phyloP scores from a whole-genome alignment of 495 filamentous ascomycete genomes.

The Neurospora sp. region DNA sequence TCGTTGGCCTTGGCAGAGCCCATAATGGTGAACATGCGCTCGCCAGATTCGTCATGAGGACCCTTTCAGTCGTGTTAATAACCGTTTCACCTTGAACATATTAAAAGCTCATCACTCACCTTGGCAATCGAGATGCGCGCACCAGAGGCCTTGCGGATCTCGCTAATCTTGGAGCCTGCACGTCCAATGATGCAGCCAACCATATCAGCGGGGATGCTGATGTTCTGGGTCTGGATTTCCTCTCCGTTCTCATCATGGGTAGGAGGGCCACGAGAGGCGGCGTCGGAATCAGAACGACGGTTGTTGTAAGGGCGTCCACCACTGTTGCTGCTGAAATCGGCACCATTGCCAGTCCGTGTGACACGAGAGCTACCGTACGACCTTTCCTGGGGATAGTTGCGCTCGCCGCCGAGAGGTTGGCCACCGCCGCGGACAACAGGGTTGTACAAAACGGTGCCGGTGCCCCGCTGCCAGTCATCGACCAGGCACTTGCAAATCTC shows the following conservation, averaged over 20 bases:
- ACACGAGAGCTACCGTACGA: conserved; percentile 56
- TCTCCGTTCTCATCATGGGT: conserved; percentile 91
- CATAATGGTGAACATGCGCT: conserved; percentile 99
- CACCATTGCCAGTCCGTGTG: conserved; percentile 93
- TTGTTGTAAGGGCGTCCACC: conserved; percentile 51
- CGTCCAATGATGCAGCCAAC: conserved; percentile 98
- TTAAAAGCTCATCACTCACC: conserved; percentile 21
- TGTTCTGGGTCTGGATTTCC: conserved; percentile 97
- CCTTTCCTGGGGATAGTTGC: conserved; percentile 25
- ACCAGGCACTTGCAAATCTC: conserved; percentile 98
- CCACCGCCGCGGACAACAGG: conserved; percentile 74
- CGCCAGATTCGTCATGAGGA: conserved; percentile 91
- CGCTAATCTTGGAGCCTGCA: conserved; percentile 89
- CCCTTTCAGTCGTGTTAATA: conserved; percentile 32
- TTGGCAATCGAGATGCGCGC: conserved; percentile 98
- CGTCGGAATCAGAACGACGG: conserved; percentile 77
- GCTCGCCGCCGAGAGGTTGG: conserved; percentile 31
- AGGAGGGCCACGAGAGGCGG: conserved; percentile 57
- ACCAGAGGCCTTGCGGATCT: conserved; percentile 92
- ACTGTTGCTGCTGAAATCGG: conserved; percentile 92
- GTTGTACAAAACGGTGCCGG: conserved; percentile 94
- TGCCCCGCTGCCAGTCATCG: conserved; percentile 93
- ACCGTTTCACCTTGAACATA: background rate
- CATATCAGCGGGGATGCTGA: conserved; percentile 98
- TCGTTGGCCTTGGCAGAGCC: conserved; percentile 86